Percentiles rank a stretch among this genome's conserved stretches.
phyloP scores from a whole-genome alignment of 129 eudicot genomes.

The Flaveria bidentis region DNA sequence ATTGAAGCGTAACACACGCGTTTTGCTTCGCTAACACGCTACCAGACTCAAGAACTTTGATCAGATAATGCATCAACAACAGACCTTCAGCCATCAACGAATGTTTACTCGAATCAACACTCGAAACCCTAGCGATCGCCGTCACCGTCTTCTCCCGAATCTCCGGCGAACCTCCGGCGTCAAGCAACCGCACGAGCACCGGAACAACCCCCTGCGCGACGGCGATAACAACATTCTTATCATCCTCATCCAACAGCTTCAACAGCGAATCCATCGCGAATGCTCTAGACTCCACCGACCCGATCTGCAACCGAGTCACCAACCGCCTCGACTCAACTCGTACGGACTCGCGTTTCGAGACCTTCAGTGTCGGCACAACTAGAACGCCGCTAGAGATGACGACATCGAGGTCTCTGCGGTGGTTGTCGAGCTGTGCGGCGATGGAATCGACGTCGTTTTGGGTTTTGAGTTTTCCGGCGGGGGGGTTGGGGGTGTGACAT shows the following conservation, averaged over 20 bases:
- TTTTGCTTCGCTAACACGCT: slow-evolving; percentile 62
- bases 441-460: slow-evolving; percentile 67
- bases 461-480: slow-evolving; percentile 65
- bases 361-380: background rate
- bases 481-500: slow-evolving; percentile 45
- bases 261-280: slow-evolving; percentile 48
- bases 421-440: slow-evolving; percentile 44
- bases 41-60: slow-evolving; percentile 65
- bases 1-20: slow-evolving; percentile 56
- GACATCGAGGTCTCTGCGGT: slow-evolving; percentile 42
- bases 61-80: slow-evolving; percentile 45
- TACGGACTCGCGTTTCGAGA: slow-evolving; percentile 34
- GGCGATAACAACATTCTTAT: slow-evolving; percentile 58
- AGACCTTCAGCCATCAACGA: slow-evolving; percentile 56
- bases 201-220: slow-evolving; percentile 77
- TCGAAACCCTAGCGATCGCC: slow-evolving; percentile 62
- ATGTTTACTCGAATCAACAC: slow-evolving; percentile 42
- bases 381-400: slow-evolving; percentile 47
- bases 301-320: slow-evolving; percentile 74
- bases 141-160: slow-evolving; percentile 50
- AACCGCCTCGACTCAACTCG: slow-evolving; percentile 50
- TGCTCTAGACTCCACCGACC: slow-evolving; percentile 50
- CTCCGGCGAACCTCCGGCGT: slow-evolving; percentile 48
- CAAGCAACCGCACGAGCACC: slow-evolving; percentile 53
- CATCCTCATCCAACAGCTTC: slow-evolving; percentile 50